These are phyloP conservation scores for Pyrrhoderma noxium DNA, from an alignment of 1,284 basidiomycete species.

Conservation along the genomic window DNA sequence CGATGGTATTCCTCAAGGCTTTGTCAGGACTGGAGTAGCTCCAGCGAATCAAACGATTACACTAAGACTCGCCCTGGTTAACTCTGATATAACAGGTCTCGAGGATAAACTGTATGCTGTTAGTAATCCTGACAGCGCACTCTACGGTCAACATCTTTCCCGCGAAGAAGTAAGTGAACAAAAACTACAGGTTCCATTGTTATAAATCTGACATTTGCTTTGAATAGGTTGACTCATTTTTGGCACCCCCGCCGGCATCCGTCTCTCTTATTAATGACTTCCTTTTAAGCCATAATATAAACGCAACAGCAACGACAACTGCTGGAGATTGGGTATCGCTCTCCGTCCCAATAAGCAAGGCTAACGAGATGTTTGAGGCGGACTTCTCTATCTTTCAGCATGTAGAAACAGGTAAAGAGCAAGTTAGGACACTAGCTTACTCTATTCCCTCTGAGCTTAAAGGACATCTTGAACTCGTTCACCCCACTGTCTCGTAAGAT, in stretches of 20 bases:
- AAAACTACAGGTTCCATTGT: background rate
- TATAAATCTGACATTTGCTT: background rate
- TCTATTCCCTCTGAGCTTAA: constrained; percentile 20
- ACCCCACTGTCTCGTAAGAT: constrained; percentile 24
- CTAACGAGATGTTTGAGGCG: constrained; percentile 19
- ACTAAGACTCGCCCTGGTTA: constrained; percentile 23
- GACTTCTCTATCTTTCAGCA: constrained; percentile 20
- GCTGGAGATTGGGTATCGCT: constrained; percentile 24
- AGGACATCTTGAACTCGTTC: constrained; percentile 22
- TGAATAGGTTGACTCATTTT: constrained; percentile 16
- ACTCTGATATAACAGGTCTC: constrained; percentile 22
- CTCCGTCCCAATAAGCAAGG: constrained; percentile 18
- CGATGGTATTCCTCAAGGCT: constrained; percentile 20
- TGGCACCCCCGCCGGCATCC: constrained; percentile 20
- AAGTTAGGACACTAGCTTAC: constrained; percentile 20
- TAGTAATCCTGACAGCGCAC: constrained; percentile 24
- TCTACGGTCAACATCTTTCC: constrained; percentile 26
- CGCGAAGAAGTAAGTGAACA: constrained; percentile 24
- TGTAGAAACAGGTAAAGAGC: constrained; percentile 15
- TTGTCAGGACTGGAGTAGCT: constrained; percentile 21
- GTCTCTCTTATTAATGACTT: constrained; percentile 19
- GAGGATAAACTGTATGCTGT: constrained; percentile 24
- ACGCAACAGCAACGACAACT: constrained; percentile 11
- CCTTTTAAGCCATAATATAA: constrained; percentile 17
- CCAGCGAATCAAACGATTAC: constrained; percentile 20